Base-by-base conservation (phyloP, 2,329 filamentous ascomycete species). In the Laburnicola sp. region DNA sequence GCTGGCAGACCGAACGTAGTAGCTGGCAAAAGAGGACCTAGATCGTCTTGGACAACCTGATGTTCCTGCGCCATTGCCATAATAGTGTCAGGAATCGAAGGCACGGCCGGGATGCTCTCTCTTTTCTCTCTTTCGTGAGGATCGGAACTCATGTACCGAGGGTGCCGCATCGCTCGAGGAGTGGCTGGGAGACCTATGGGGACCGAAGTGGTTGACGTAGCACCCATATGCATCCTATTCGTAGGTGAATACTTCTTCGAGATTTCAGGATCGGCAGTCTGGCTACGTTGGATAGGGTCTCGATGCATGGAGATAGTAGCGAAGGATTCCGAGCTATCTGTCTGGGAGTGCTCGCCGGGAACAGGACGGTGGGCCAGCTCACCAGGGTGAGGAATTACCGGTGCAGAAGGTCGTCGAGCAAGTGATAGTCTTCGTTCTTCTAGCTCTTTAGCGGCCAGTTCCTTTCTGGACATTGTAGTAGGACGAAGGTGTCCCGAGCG, bases 141-240 rank as follows among this genome's bases (percentile, higher is more conserved):
- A 51, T 86, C 81, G 2, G 79, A 74, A 58, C 84, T 82, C 69
- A 81, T 80, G 60, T 93, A 85, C 37, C 89, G 85, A 1, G 84
- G 82, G 68, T 95, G 85, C 21, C 88, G 84, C 91, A 97, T 96
- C 1, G 91, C 91, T 75, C 90, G 86, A 27, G 93, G 92, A 0
- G 92, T 97, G 2, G 91, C 90, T 10, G 93, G 91, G n/a, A 96
- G 81, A 0, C 91, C 92, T 45, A 93, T 81, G 4, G 82, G 80
- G 1, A 76, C 76, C 10, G 80, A 79, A 10, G 81, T 77, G 1
- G 79, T 80, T 2, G 77, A 74, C 2, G 75, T 76, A 11, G 73
- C 73, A 6, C 60, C 58, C 21, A 61, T 53, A n/a, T 63, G 64
- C 11, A 65, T 62, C 34, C 64, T 69, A 41, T 61, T 70, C 2